Base-by-base conservation (phyloP, 2,329 filamentous ascomycete species). In the Byssochlamys sp. region DNA sequence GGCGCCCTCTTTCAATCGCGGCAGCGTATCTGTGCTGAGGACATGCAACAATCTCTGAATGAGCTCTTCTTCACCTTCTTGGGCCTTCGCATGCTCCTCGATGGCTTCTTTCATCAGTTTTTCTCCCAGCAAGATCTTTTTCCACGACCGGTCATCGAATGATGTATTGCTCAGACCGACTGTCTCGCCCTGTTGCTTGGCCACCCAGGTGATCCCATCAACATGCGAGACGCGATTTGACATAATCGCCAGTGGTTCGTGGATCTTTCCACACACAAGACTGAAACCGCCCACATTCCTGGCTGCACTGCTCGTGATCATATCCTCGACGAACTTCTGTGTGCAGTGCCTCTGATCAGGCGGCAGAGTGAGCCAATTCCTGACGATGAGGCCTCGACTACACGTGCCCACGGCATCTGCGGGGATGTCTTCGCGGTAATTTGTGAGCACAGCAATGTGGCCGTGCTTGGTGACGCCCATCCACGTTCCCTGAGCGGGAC, bases 281-380 rank as follows among this genome's bases (percentile, higher is more conserved):
- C 81, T 85, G 67, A 86, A 86, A 0, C 84, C 84, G 1, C 84
- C 84, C 0, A 85, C 82, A 59, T 82, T 78, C 59, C 80, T 74
- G 6, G 82, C 78, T 4, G 77, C 76, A 2, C 80, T 77, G 39
- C 79, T 78, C 51, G 80, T 75, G 29, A 86, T 77, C 63, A 86
- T 76, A 12, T 77, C 68, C 60, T 76, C 72, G 2, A 82, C 81
- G 59, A 84, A 85, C 2, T 77, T 70, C 29, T 78, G 74, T 0
- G 81, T 78, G 2, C 69, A 69, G 57, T 79, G 73, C 12, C 66
- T 58, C 51, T 65, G 65, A 2, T 70, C 66, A 2, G 75, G 71
- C 5, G 75, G 65, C 12, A 76, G 71, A 9, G 78, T 79, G 12
- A 87, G 69, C 70, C 81, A 86, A n/a, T 77, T 77, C 59, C 81